Conservation (phyloP, 805 yeast species). For the Ogataea naganishii region DNA sequence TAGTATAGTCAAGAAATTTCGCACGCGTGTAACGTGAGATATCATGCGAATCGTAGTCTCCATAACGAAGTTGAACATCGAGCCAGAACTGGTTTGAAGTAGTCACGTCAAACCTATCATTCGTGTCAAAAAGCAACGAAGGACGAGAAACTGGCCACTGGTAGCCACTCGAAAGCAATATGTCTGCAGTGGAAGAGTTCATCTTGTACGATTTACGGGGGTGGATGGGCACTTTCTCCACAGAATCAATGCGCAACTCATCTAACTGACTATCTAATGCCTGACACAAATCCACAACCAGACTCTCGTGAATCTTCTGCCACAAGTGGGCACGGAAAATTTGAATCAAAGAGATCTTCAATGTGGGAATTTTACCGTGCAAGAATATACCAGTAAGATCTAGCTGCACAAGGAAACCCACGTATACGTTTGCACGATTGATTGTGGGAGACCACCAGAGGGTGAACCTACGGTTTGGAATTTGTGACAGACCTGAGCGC, state of each 20-base stretch:
- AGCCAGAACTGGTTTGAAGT: slow-evolving; percentile 77
- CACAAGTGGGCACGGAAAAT: slow-evolving; percentile 96
- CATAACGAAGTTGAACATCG: slow-evolving; percentile 90
- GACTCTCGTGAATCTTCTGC: slow-evolving; percentile 97
- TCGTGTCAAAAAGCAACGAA: slow-evolving; percentile 63
- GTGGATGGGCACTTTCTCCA: slow-evolving; percentile 87
- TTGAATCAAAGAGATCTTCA: slow-evolving; percentile 91
- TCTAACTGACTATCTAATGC: slow-evolving; percentile 84
- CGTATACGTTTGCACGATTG: slow-evolving; percentile 95
- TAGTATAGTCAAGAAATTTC: slow-evolving; percentile 86
- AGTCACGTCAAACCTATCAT: slow-evolving; percentile 53
- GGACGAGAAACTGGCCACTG: slow-evolving; percentile 84
- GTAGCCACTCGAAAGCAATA: slow-evolving; percentile 63
- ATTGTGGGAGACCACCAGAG: slow-evolving; percentile 99
- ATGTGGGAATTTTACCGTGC: slow-evolving; percentile 96
- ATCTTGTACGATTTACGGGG: slow-evolving; percentile 96
- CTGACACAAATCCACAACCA: slow-evolving; percentile 89
- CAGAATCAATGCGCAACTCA: slow-evolving; percentile 72
- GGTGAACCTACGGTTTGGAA: slow-evolving; percentile 94
- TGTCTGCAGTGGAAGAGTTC: slow-evolving; percentile 94
- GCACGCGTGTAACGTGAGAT: slow-evolving; percentile 90
- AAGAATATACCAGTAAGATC: slow-evolving; percentile 94
- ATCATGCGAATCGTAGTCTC: slow-evolving; percentile 97
- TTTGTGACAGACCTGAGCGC: slow-evolving; percentile 92
- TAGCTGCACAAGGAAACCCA: slow-evolving; percentile 91